These are phyloP conservation scores for Pseudocercospora cruenta DNA, from an alignment of 2,329 filamentous ascomycete species.

Conservation along the genomic window DNA sequence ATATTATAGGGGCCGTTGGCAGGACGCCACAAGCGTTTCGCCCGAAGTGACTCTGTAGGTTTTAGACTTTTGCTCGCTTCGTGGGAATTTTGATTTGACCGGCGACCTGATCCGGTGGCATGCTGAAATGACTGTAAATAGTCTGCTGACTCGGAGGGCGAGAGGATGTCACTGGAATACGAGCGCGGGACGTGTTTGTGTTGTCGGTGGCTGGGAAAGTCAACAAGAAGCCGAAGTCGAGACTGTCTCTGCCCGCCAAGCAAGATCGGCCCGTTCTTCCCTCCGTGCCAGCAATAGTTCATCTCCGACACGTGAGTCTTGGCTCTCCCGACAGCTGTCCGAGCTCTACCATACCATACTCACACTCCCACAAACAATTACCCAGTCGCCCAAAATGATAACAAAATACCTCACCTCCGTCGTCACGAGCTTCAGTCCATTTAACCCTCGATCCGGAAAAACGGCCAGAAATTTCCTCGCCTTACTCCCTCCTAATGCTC, in stretches of 20 bases:
- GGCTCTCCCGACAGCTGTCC: neutral
- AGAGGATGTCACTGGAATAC: neutral
- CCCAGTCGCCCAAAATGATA: conserved; percentile 62
- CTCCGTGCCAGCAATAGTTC: no score
- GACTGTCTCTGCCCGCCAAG: neutral
- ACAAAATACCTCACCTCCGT: conserved; percentile 86
- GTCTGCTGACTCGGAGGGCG: neutral
- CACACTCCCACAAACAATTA: neutral
- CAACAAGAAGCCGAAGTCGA: neutral
- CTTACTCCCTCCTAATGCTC: conserved; percentile 77
- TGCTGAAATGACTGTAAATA: neutral
- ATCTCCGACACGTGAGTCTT: neutral
- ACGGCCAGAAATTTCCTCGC: conserved; percentile 87
- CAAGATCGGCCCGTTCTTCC: neutral
- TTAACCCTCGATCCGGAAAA: conserved; percentile 71
- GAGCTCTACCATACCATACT: neutral
- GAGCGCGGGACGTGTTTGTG: neutral
- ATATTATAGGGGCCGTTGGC: conserved; percentile 19
- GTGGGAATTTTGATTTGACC: neutral
- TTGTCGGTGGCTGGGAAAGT: neutral
- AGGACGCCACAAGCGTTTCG: conserved; percentile 22
- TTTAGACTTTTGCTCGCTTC: neutral
- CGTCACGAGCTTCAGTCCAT: conserved; percentile 87
- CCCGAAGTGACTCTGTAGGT: neutral
- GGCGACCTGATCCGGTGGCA: neutral